Percentiles rank a stretch among this genome's conserved stretches.
Conservation (phyloP, 202 grass and related monocot species). For the Zoysia matrella region DNA sequence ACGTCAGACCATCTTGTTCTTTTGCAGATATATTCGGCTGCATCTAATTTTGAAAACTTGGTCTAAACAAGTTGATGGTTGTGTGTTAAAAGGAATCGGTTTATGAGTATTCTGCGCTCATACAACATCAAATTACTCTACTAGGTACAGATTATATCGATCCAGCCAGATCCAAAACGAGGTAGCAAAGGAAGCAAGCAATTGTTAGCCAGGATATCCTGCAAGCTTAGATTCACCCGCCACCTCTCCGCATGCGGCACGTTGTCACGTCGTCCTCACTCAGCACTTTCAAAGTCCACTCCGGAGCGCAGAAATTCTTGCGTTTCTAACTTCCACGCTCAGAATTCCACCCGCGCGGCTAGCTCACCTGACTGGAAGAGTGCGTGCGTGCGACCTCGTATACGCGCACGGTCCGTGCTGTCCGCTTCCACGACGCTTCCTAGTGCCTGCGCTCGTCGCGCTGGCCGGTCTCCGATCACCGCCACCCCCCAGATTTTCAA, state of each 20-base stretch:
- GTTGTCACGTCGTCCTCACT: conserved; percentile 13
- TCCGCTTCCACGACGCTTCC: conserved; percentile 51
- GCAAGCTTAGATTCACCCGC: background rate
- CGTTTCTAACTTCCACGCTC: conserved; percentile 29
- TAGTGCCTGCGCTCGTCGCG: background rate
- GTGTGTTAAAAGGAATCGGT: too few species aligned
- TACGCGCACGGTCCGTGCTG: background rate
- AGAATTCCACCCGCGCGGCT: background rate
- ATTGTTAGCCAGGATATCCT: background rate
- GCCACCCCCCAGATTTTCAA: background rate
- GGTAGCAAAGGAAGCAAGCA: background rate
- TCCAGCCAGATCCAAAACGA: too few species aligned
- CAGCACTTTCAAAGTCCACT: conserved; percentile 32
- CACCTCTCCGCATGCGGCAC: background rate
- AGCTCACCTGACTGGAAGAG: background rate
- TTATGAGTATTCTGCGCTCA: too few species aligned
- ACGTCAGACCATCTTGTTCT: too few species aligned
- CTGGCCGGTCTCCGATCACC: background rate
- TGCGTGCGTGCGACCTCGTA: background rate
- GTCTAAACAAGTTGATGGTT: too few species aligned
- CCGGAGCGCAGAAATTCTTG: conserved; percentile 9
- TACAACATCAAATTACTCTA: too few species aligned
- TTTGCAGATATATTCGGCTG: too few species aligned
- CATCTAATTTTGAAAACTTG: too few species aligned
- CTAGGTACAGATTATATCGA: too few species aligned